A percentile compares a stretch with the other conserved stretches of the same genome.
Conservation (phyloP, 2,329 filamentous ascomycete species). For the Diaporthe velutina region DNA sequence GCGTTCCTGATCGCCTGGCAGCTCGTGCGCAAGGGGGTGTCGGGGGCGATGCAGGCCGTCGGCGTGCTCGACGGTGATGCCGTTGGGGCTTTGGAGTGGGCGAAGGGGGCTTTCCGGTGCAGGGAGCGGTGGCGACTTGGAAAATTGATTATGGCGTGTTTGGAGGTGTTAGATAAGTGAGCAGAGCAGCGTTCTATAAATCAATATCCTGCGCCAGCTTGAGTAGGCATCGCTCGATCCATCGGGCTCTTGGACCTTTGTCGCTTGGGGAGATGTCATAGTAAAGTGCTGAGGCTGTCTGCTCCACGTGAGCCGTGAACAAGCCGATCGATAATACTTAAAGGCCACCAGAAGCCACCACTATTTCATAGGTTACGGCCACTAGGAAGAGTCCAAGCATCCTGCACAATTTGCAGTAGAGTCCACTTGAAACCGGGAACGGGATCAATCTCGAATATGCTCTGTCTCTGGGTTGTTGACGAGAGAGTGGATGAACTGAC, state of each 20-base stretch:
- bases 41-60: constrained; percentile 51
- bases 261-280: background rate
- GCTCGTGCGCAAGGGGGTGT: constrained; percentile 47
- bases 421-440: fast-evolving
- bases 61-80: constrained; percentile 50
- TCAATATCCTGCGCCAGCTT: background rate
- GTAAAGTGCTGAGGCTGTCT: background rate
- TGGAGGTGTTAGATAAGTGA: constrained; percentile 37
- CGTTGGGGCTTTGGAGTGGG: constrained; percentile 48
- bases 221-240: background rate
- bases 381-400: too few species aligned
- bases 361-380: too few species aligned
- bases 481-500: background rate
- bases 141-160: constrained; percentile 48
- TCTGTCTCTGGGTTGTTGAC: background rate
- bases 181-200: background rate
- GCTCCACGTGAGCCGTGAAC: background rate
- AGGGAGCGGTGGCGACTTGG: constrained; percentile 49
- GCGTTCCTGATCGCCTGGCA: constrained; percentile 57
- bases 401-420: background rate
- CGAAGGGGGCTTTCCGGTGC: constrained; percentile 48
- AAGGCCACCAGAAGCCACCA: too few species aligned
- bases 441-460: background rate
- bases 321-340: background rate
- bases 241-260: background rate